A percentile compares a stretch with the other conserved stretches of the same genome.
These are phyloP conservation scores for Leptographium galeiforme DNA, from an alignment of 2,329 filamentous ascomycete genomes.

Conservation along the genomic window DNA sequence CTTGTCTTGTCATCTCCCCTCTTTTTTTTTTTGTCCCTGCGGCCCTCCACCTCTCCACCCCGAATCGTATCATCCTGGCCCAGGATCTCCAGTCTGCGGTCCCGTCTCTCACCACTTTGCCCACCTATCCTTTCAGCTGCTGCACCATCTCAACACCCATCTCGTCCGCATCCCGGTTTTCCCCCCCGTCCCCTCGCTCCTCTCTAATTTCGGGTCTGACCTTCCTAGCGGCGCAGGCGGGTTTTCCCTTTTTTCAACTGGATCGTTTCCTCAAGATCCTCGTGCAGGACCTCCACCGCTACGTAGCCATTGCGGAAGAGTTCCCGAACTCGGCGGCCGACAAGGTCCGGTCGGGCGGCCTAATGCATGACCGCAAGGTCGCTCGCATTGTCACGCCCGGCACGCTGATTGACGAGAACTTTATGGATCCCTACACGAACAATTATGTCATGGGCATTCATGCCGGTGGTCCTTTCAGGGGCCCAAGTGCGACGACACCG, in stretches of 20 bases:
- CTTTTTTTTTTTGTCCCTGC: neutral
- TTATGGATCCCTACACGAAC: slow-evolving; percentile 86
- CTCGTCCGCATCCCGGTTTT: neutral
- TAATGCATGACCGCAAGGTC: slow-evolving; percentile 75
- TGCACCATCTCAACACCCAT: neutral
- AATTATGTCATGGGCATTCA: slow-evolving; percentile 84
- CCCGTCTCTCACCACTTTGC: neutral
- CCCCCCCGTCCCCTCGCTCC: neutral
- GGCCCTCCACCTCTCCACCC: neutral
- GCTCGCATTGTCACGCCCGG: slow-evolving; percentile 84
- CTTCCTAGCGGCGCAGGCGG: slow-evolving; percentile 36
- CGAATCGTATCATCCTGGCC: neutral
- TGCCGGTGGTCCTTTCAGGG: slow-evolving; percentile 18
- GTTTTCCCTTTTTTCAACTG: slow-evolving; percentile 86
- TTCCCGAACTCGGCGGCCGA: slow-evolving; percentile 61
- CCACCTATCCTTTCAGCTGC: neutral
- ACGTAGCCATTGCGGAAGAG: slow-evolving; percentile 91
- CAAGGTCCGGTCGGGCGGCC: slow-evolving; percentile 60
- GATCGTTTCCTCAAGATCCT: slow-evolving; percentile 87
- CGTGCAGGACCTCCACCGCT: slow-evolving; percentile 78
- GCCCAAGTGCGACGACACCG: neutral
- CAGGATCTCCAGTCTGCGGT: neutral
- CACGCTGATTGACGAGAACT: slow-evolving; percentile 93
- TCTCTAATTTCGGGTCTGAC: neutral
- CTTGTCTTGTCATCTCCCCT: neutral